Conservation (phyloP, 2,329 filamentous ascomycete genomes). For the Lecanosticta acicola region DNA sequence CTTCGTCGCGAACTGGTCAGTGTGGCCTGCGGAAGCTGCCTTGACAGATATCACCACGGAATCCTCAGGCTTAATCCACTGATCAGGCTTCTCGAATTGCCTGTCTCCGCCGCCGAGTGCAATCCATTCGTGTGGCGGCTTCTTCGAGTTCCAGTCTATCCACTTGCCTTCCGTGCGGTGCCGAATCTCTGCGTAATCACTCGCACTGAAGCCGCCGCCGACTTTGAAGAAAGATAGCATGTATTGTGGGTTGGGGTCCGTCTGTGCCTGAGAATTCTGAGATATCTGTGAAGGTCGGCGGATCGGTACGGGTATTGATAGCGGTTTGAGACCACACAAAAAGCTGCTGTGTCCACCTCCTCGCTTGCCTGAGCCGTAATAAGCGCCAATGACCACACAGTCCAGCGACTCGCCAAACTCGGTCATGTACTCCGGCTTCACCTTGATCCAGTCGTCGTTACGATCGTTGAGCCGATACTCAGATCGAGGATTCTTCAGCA, state of each 20-base stretch:
- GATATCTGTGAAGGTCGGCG: background rate
- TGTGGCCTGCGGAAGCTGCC: conserved; percentile 68
- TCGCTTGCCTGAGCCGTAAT: conserved; percentile 80
- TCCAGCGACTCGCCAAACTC: conserved; percentile 93
- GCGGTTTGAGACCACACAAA: conserved; percentile 64
- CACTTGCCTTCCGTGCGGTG: conserved; percentile 89
- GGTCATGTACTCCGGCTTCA: conserved; percentile 97
- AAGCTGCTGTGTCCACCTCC: conserved; percentile 81
- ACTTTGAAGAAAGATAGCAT: conserved; percentile 97
- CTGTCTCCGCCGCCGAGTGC: conserved; percentile 72
- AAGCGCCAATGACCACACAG: conserved; percentile 82
- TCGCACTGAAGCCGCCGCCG: conserved; percentile 80
- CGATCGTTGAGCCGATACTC: conserved; percentile 81
- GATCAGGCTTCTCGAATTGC: conserved; percentile 74
- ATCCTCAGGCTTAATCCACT: conserved; percentile 87
- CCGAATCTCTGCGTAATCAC: conserved; percentile 77
- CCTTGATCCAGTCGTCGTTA: conserved; percentile 96
- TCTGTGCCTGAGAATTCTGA: background rate
- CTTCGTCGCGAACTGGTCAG: conserved; percentile 70
- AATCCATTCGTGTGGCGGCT: conserved; percentile 71
- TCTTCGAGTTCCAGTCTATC: conserved; percentile 73
- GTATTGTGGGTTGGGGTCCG: conserved; percentile 56
- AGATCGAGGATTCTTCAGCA: conserved; percentile 88
- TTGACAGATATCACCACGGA: conserved; percentile 86
- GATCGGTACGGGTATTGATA: background rate